A percentile compares a stretch with the other conserved stretches of the same genome.
Evolutionary conservation across 164 flowering plant species (phyloP).

Genomic region (Vitis vinifera): ASM3070453v1 NC_081805.1:4591501-4592000

Average conservation of each 20-base stretch:
- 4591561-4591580: too few relatives aligned
- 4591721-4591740: too few relatives aligned
- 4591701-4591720: not conserved
- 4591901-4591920: not conserved
- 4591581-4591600: too few relatives aligned
- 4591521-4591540: too few relatives aligned
- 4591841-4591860: constrained; percentile 96
- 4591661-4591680: not conserved
- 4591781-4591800: not conserved
- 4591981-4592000: too few relatives aligned
- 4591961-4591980: too few relatives aligned
- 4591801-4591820: constrained; percentile 3
- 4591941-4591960: not conserved
- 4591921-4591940: not conserved
- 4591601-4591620: too few relatives aligned
- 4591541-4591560: too few relatives aligned
- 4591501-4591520: too few relatives aligned
- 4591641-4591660: not conserved
- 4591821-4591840: constrained; percentile 96
- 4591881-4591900: constrained; percentile 25
- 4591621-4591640: too few relatives aligned
- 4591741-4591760: not conserved
- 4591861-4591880: constrained; percentile 97
- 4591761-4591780: not conserved
- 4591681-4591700: not conserved